Evolutionary conservation across 306 rosid genomes (phyloP).

Genomic region (Trifolium repens): DNA sequence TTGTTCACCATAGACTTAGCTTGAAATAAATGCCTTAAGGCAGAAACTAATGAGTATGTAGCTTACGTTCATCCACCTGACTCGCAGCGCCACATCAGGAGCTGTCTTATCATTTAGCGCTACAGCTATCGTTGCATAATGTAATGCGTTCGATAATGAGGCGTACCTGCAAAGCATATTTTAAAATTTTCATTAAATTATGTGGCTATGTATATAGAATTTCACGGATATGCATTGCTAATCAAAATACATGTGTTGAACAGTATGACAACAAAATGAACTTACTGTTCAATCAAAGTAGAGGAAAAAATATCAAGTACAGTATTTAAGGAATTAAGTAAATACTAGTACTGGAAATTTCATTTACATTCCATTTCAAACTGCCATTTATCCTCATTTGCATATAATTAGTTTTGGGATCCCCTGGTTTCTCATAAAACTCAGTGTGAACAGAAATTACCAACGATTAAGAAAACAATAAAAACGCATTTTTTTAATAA

Average conservation of each 20-base stretch:
- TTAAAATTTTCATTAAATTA: constrained; percentile 32
- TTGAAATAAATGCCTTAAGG: constrained; percentile 23
- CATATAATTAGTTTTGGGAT: background rate
- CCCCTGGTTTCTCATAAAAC: background rate
- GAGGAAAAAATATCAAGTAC: constrained; percentile 13
- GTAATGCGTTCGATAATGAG: constrained; percentile 65
- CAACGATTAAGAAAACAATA: too few relatives aligned
- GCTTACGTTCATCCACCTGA: constrained; percentile 98
- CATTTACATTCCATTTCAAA: background rate
- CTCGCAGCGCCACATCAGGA: constrained; percentile 92
- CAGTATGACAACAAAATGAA: background rate
- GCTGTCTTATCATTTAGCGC: constrained; percentile 83
- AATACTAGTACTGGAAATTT: background rate
- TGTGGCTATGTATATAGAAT: background rate
- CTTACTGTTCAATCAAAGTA: constrained; percentile 3
- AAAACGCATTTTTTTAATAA: too few relatives aligned
- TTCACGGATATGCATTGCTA: constrained; percentile 12
- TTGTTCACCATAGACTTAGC: too few relatives aligned
- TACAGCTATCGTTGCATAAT: constrained; percentile 89
- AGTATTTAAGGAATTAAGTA: background rate
- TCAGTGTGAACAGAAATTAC: background rate
- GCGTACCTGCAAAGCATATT: constrained; percentile 51
- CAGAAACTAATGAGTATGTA: constrained; percentile 23
- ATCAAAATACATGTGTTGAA: constrained; percentile 13
- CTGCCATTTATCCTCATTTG: background rate